phyloP scores from a whole-genome alignment of 2,329 filamentous ascomycete genomes.

The Pseudogymnoascus sp. region DNA sequence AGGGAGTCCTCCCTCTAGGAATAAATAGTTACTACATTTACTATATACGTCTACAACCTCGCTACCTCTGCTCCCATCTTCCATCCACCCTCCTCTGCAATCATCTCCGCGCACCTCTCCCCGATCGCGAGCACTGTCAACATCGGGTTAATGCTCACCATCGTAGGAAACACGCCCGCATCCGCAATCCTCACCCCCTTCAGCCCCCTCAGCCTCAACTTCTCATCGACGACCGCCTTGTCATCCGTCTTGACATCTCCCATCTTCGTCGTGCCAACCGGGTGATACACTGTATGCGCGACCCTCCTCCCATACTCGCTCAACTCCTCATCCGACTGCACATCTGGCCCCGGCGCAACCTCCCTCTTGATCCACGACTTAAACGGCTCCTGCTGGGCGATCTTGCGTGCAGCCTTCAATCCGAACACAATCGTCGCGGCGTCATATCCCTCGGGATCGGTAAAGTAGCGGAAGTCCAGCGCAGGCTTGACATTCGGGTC shows the following conservation, averaged over 20 bases:
- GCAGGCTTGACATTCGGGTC: slow-evolving; percentile 36
- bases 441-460: slow-evolving; percentile 48
- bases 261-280: slow-evolving; percentile 86
- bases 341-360: slow-evolving; percentile 31
- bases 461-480: slow-evolving; percentile 50
- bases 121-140: slow-evolving; percentile 77
- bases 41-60: slow-evolving; percentile 19
- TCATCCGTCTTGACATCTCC: slow-evolving; percentile 61
- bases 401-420: slow-evolving; percentile 28
- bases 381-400: slow-evolving; percentile 32
- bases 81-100: slow-evolving; percentile 66
- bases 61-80: slow-evolving; percentile 26
- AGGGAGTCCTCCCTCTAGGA: too few relatives aligned
- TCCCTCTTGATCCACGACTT: slow-evolving; percentile 33
- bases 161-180: slow-evolving; percentile 80
- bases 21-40: too few relatives aligned
- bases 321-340: slow-evolving; percentile 68
- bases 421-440: slow-evolving; percentile 37
- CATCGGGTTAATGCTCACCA: slow-evolving; percentile 85
- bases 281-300: slow-evolving; percentile 88
- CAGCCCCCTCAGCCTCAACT: slow-evolving; percentile 64
- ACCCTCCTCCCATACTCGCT: slow-evolving; percentile 71
- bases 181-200: slow-evolving; percentile 72
- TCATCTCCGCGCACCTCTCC: slow-evolving; percentile 76
- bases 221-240: slow-evolving; percentile 70